Evolutionary conservation across 148 eudicot genomes (phyloP), one percentile per base, ranked within the genome.

Genomic region (Fagopyrum tataricum): DNA sequence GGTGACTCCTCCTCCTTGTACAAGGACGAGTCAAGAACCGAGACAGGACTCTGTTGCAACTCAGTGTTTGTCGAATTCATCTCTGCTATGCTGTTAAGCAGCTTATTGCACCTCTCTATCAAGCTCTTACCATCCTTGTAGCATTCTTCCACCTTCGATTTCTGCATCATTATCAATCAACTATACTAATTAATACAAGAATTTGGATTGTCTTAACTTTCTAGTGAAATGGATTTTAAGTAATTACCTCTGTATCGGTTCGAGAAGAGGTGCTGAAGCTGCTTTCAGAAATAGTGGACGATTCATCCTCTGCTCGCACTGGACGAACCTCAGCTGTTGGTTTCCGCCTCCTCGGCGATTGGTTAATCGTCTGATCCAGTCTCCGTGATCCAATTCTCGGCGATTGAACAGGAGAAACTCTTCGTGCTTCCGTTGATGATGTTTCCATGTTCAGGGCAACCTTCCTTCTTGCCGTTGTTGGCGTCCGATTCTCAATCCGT

Each of bases 1-100:
- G 99, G 99, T 24, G 96, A 87, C 18, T 90, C 87, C 44, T 91
- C 97, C 75, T 91, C 97, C 78, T 81, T 93, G 90, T 86, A 87
- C 74, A 89, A 89, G 37, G 91, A 90, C 2, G 97, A 89, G 85
- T 95, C 99, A 0, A 95, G 89, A 44, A 95, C 99, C 8, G 99
- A 95, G 18, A 95, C 94, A 10, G 97, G 97, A 82, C 99, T 95
- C 73, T 91, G 93, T 73, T 90, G 96, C 55, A 80, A 76, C 83
- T 95, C 97, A 4, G 83, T 73, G 39, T 18, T 67, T 6, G 84
- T 76, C 0, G 84, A 79, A 0, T 75, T 85, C 82, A 95, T 91
- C 68, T 90, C 96, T 6, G 92, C 89, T 70, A 95, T 91, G 81
- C 88, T 88, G 80, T 80, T 74, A 0, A 91, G 84, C 68, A 90